These are phyloP conservation scores for Xylariaceae sp. DNA, from an alignment of 2,329 filamentous ascomycete species.

Conservation along the genomic window DNA sequence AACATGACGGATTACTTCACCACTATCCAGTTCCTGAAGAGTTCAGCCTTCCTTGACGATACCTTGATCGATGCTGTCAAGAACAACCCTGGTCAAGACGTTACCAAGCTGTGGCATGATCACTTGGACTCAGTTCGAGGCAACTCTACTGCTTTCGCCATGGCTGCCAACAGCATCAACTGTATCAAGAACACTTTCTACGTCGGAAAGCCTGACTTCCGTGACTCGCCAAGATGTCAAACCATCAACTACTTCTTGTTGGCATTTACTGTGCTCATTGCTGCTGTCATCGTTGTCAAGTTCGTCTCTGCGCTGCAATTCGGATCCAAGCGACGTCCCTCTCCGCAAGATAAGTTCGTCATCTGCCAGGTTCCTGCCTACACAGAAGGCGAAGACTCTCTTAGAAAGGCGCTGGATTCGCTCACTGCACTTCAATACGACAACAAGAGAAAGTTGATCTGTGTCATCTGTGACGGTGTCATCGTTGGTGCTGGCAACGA, in stretches of 20 bases:
- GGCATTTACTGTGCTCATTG: slow-evolving; percentile 79
- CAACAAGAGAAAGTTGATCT: slow-evolving; percentile 96
- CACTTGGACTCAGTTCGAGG: slow-evolving; percentile 43
- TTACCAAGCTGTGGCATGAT: slow-evolving; percentile 60
- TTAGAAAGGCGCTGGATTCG: slow-evolving; percentile 89
- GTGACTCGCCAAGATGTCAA: slow-evolving; percentile 67
- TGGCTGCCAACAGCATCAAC: slow-evolving; percentile 61
- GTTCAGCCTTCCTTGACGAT: slow-evolving; percentile 62
- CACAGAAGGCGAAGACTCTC: slow-evolving; percentile 92
- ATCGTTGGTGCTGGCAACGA: slow-evolving; percentile 96
- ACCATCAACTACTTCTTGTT: slow-evolving; percentile 89
- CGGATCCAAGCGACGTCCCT: slow-evolving; percentile 81
- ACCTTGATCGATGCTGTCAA: slow-evolving; percentile 64
- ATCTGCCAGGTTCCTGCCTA: slow-evolving; percentile 98
- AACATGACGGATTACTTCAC: slow-evolving; percentile 91
- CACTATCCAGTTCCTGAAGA: slow-evolving; percentile 57
- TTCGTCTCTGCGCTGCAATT: slow-evolving; percentile 92
- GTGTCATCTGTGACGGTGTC: slow-evolving; percentile 94
- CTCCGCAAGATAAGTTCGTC: slow-evolving; percentile 95
- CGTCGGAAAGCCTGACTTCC: slow-evolving; percentile 78
- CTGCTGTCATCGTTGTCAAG: slow-evolving; percentile 74
- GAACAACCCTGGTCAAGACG: slow-evolving; percentile 71
- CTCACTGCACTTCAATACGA: slow-evolving; percentile 93
- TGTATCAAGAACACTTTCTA: slow-evolving; percentile 84
- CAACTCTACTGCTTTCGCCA: slow-evolving; percentile 47